These are phyloP conservation scores for Xylaria sp. DNA, from an alignment of 2,329 filamentous ascomycete species.

Conservation along the genomic window DNA sequence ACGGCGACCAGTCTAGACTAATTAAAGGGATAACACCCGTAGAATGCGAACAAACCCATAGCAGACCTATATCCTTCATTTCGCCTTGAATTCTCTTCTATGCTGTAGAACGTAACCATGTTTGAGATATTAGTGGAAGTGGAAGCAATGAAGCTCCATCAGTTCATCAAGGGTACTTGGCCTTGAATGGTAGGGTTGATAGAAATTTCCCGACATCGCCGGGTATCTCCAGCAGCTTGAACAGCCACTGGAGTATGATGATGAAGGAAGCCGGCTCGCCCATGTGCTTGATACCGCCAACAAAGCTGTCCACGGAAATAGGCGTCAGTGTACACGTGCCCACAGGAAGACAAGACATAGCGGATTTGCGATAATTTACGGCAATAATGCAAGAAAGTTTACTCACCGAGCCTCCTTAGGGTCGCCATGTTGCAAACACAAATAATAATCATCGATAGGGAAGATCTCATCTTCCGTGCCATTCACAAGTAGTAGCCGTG, in stretches of 20 bases:
- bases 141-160: neutral
- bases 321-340: neutral
- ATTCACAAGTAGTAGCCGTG: constrained; percentile 64
- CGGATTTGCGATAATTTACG: neutral
- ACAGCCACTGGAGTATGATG: constrained; percentile 51
- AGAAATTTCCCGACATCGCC: constrained; percentile 44
- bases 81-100: no score
- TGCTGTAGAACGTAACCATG: no score
- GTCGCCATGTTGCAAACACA: constrained; percentile 63
- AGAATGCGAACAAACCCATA: no score
- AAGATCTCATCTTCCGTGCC: constrained; percentile 70
- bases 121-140: no score
- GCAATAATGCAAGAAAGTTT: neutral
- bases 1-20: no score
- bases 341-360: neutral
- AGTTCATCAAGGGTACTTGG: constrained; percentile 34
- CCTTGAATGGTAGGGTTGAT: constrained; percentile 45
- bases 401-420: constrained; percentile 61
- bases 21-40: no score
- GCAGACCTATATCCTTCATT: no score
- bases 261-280: constrained; percentile 51
- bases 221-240: constrained; percentile 48
- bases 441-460: constrained; percentile 69
- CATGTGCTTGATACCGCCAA: constrained; percentile 51
- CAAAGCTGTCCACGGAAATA: constrained; percentile 41